Base-by-base conservation (phyloP, 2,329 filamentous ascomycete species). In the Pyrenochaeta sp. region DNA sequence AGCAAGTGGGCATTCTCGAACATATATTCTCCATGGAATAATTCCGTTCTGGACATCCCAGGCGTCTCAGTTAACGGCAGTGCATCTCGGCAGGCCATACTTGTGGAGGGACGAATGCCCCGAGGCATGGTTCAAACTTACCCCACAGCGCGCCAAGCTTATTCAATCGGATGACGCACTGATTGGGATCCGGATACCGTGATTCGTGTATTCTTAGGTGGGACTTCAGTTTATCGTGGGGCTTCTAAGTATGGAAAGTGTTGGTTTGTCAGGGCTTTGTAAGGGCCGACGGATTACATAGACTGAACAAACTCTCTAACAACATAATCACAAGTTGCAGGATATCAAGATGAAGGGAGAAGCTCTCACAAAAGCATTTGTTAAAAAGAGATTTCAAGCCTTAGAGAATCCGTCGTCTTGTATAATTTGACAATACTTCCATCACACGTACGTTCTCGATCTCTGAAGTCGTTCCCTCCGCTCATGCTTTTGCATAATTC, bases 121-220 rank as follows among this genome's bases (percentile, higher is more conserved):
- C 15, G 22, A 15, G 9, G 24, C 22, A n/a, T 2, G 10, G 5
- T 8, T 36, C 36, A 40, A 55, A 53, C 54, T 54, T 67, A 71
- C 68, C 71, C 72, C 69, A 72, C 72, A 68, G 50, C 39, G 32
- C 25, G 61, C 64, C 59, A 65, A 67, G 55, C 53, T 47, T 43
- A 45, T 54, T 36, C 56, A 22, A 46, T 54, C 39, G 28, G 32
- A 62, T 55, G 57, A 59, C 53, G 61, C 50, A 61, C 54, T 36
- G 43, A 55, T 27, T n/a, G 19, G 28, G 9, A 28, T 44, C 32
- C 42, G 19, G 24, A 43, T n/a, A 3, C 9, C 36, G 9, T 65
- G 59, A 70, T 68, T 67, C 56, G 59, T 58, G 39, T 52, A 24
- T 39, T 43, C 25, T 43, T 19, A 10, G 15, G 49, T 42, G 32